Conservation (phyloP, 208 protist genomes). For the Phytomonas sp. region DNA sequence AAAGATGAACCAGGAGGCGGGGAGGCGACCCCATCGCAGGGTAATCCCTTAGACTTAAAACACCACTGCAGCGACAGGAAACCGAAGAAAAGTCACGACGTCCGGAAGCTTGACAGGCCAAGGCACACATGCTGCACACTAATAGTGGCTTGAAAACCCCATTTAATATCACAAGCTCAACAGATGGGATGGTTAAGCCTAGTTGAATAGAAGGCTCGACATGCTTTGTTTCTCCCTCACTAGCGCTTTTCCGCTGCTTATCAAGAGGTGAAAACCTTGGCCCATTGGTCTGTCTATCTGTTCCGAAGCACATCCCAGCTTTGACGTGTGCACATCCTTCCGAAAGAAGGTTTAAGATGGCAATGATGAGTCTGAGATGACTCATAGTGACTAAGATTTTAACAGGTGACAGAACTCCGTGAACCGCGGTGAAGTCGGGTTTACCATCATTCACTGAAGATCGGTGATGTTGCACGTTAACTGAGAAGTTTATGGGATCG, state of each 20-base stretch:
- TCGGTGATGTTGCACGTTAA: background rate
- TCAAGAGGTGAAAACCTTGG: background rate
- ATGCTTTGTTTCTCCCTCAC: background rate
- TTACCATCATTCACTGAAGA: background rate
- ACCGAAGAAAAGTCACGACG: slow-evolving; percentile 10
- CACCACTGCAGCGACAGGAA: slow-evolving; percentile 9
- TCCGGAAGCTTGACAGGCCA: slow-evolving; percentile 1
- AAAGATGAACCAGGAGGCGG: slow-evolving; percentile 20
- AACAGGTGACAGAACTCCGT: background rate
- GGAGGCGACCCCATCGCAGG: slow-evolving; percentile 8
- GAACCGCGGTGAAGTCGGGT: background rate
- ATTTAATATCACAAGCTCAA: slow-evolving; percentile 1
- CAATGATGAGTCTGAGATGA: background rate
- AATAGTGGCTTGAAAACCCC: background rate
- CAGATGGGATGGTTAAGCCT: background rate
- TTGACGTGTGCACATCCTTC: background rate
- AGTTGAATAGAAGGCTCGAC: background rate
- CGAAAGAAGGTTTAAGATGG: background rate
- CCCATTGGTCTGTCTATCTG: background rate
- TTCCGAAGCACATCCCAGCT: background rate
- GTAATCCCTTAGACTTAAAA: slow-evolving; percentile 19
- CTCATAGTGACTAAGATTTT: background rate
- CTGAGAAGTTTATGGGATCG: background rate
- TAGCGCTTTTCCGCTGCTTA: background rate
- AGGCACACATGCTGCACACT: background rate